Evolutionary conservation across 2,329 filamentous ascomycete genomes (phyloP), one percentile per base, ranked within the genome.

Genomic region (Thielaviopsis musarum): DNA sequence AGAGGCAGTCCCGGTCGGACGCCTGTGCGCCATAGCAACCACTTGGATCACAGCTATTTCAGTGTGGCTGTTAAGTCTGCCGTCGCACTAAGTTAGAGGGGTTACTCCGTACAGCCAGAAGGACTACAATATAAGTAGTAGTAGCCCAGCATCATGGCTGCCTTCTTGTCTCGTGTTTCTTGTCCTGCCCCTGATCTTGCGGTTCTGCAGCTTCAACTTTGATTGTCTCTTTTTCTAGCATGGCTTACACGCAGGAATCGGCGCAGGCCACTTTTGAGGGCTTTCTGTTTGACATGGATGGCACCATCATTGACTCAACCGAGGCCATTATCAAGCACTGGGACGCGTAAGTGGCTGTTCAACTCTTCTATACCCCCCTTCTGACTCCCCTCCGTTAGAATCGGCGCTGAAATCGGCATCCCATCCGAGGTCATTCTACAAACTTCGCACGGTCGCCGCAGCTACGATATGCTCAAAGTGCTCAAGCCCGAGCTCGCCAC

Each of bases 391-490:
- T 24, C 12, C 10, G 45, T 19, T 66, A 88, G 85, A n/a, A 79
- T 91, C 64, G 91, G 87, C 56, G 77, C 80, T 10, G 88, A 95
- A 69, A 85, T 97, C 66, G 88, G 88, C 24, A 84, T 96, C 22
- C 82, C 88, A 64, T 87, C 88, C n/a, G 77, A 84, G 54, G 80
- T 85, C 53, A 97, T 98, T 66, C 79, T 97, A 26, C 80, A 88
- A 66, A 95, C 89, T 10, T 95, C 90, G 5, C 93, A 98, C 71
- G 93, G 93, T 63, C 82, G 91, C 62, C 78, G 93, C 61, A 89
- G 84, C 65, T 95, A 97, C 67, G 93, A 98, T 66, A 83, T 87
- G 2, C 77, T 98, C 61, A 81, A 81, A 69, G 75, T 91, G 28
- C 80, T 95, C 61, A 84, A 88, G 63, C 87, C 89, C 17, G 83